Base-by-base conservation (phyloP, 352 stramenopile genomes). In the Phytophthora pluvialis region DNA sequence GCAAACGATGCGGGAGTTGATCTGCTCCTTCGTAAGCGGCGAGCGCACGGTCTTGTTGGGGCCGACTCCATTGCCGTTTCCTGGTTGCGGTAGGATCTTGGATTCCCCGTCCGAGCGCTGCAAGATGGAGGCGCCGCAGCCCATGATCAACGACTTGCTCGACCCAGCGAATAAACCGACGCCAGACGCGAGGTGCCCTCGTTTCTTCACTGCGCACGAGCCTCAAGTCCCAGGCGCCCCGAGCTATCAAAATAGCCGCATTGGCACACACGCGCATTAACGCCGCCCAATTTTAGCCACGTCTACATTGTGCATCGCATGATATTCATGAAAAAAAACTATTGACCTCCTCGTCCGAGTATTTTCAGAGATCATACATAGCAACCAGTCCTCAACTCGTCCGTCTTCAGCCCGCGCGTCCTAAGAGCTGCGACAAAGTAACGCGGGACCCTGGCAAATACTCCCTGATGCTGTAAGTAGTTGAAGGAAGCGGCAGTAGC, bases 1-100 rank as follows among this genome's bases (percentile, higher is more conserved):
- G 51, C 86, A 90, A 53, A 94, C 84, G 49, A 93, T 94, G 39
- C 86, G 81, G 38, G 81, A 90, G 58, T 88, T 91, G 69, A 94
- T 94, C 68, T 94, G 82, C 28, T 94, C 86, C 53, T 91, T 88
- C 5, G 86, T 93, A 9, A 93, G 71, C 18, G 86, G 86, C 9
- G 86, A 91, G 1, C 84, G 76, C 13, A 73, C 70, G 5, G 71
- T 43, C 28, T 92, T 92, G 31, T 45, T 40, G 38, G 44, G 53
- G 47, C 50, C 6, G 10, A 57, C 60, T 5, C 50, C 47, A 26
- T 25, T 42, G 33, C 15, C 40, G 31, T 25, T 40, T 18, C 61
- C 50, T 18, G 50, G 44, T 48, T 81, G 43, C 1, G 81, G 75
- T 9, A 64, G 29, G 21, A 87, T 68, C 56, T 89, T 93, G 35